phyloP scores from a whole-genome alignment of 345 rosid species.

The Pugionium cornutum region DNA sequence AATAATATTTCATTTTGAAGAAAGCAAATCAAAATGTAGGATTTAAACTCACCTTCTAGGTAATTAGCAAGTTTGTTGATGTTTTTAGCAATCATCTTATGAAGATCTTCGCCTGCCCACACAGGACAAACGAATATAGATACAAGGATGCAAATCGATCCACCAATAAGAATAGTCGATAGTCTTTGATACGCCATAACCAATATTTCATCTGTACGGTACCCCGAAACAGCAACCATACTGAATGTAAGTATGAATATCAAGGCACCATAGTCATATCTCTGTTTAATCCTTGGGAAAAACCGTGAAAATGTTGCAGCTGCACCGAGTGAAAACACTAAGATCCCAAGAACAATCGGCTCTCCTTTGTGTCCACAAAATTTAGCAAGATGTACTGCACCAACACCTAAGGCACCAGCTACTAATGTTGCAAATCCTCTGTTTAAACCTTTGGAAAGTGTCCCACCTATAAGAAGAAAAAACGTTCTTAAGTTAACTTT shows the following conservation, averaged over 20 bases:
- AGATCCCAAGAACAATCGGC: conserved; percentile 62
- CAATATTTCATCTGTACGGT: conserved; percentile 54
- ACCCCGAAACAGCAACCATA: conserved; percentile 73
- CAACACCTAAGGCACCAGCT: conserved; percentile 67
- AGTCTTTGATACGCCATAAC: conserved; percentile 55
- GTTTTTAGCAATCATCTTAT: conserved; percentile 49
- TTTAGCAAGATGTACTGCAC: conserved; percentile 59
- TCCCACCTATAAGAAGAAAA: conserved; percentile 53
- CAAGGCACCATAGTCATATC: conserved; percentile 80
- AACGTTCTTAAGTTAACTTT: not conserved
- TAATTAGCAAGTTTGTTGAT: conserved; percentile 57
- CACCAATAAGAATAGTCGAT: conserved; percentile 69
- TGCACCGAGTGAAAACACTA: conserved; percentile 69
- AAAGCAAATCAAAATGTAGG: conserved; percentile 3
- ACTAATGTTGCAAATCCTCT: conserved; percentile 68
- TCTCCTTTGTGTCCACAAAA: conserved; percentile 62
- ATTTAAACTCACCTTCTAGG: conserved; percentile 54
- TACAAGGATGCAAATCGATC: conserved; percentile 48
- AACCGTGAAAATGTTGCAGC: conserved; percentile 69
- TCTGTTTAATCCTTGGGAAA: conserved; percentile 69
- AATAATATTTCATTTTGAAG: conserved; percentile 4
- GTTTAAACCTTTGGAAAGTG: conserved; percentile 63
- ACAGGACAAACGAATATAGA: conserved; percentile 60
- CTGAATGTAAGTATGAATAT: conserved; percentile 80
- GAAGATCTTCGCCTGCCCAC: conserved; percentile 83